Percentiles rank a stretch among this genome's conserved stretches.
phyloP scores from a whole-genome alignment of 495 filamentous ascomycete genomes.

The Sordaria brevicollis region DNA sequence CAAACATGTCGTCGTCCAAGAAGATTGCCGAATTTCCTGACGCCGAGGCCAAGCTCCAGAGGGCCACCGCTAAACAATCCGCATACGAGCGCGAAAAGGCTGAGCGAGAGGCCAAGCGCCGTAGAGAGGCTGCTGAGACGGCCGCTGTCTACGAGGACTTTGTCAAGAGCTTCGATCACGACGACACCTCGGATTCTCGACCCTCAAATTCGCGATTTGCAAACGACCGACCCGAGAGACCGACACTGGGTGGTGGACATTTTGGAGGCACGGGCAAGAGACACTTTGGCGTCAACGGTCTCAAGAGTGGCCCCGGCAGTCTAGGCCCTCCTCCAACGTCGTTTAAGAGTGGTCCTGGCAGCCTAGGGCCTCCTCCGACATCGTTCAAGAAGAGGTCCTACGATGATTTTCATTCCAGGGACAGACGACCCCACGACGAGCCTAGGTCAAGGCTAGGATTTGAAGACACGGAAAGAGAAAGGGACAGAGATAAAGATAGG shows the following conservation, averaged over 20 bases:
- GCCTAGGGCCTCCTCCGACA: slow-evolving; percentile 54
- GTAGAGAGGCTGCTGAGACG: slow-evolving; percentile 78
- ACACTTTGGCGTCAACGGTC: slow-evolving; percentile 31
- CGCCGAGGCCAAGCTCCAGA: slow-evolving; percentile 70
- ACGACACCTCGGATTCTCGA: slow-evolving; percentile 25
- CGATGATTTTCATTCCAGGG: slow-evolving; percentile 23
- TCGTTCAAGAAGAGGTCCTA: slow-evolving; percentile 37
- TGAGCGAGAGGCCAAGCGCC: slow-evolving; percentile 85
- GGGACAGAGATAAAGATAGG: background rate
- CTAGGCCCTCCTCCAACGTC: slow-evolving; percentile 50
- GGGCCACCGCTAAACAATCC: slow-evolving; percentile 77
- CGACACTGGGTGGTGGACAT: slow-evolving; percentile 23
- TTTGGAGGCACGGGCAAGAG: slow-evolving; percentile 33
- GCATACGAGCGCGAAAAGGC: slow-evolving; percentile 88
- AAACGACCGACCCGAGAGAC: slow-evolving; percentile 24
- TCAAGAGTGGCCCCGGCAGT: slow-evolving; percentile 65
- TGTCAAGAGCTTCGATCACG: slow-evolving; percentile 79
- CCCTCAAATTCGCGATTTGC: slow-evolving; percentile 21
- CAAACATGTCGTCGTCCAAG: slow-evolving; percentile 31
- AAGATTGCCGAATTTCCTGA: slow-evolving; percentile 63
- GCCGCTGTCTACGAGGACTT: slow-evolving; percentile 87
- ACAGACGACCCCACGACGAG: slow-evolving; percentile 24
- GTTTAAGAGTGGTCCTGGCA: slow-evolving; percentile 63
- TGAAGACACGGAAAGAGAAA: slow-evolving; percentile 15
- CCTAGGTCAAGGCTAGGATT: slow-evolving; percentile 25